Evolutionary conservation across 2,329 filamentous ascomycete species (phyloP).

Genomic region (Ophiostoma quercus): DNA sequence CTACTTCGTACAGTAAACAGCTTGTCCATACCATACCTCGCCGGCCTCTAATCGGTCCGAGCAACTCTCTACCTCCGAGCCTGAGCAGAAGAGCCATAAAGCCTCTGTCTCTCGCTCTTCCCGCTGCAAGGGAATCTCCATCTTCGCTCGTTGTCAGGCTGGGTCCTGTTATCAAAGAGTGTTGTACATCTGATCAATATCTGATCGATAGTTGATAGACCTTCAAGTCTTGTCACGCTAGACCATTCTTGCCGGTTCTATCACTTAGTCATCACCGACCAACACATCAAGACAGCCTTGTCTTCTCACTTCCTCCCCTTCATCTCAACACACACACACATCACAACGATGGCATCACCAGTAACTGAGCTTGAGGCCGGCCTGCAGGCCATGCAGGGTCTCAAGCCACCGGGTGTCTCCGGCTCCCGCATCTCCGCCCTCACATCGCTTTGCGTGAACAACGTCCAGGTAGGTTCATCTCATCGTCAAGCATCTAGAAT

Average conservation of each 20-base stretch:
- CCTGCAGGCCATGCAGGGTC: conserved; percentile 82
- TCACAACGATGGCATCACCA: conserved; percentile 61
- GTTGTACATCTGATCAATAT: neutral
- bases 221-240: neutral
- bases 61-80: neutral
- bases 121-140: neutral
- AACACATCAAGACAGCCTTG: neutral
- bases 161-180: neutral
- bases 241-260: neutral
- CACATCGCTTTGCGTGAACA: conserved; percentile 79
- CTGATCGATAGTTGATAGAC: neutral
- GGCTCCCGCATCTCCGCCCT: conserved; percentile 85
- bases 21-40: conserved; percentile 5
- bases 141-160: neutral
- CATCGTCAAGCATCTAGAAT: neutral
- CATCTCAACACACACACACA: neutral
- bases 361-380: conserved; percentile 86
- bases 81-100: neutral
- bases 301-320: neutral
- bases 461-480: conserved; percentile 67
- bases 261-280: conserved; percentile 1
- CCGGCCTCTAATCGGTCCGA: conserved; percentile 14
- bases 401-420: conserved; percentile 92
- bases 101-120: neutral
- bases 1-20: conserved; percentile 16